Base-by-base conservation (phyloP, 805 yeast genomes). In the Pichia kluyveri region DNA sequence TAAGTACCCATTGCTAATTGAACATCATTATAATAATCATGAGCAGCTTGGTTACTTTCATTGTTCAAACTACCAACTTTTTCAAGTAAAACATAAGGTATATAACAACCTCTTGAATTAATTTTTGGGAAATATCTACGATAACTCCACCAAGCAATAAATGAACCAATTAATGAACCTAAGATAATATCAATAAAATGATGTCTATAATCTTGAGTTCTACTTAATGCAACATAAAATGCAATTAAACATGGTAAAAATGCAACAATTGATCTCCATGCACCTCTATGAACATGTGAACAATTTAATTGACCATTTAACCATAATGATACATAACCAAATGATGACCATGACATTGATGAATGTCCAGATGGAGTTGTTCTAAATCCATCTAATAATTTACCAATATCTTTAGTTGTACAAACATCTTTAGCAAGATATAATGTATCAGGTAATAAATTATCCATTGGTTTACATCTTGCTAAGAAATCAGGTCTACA, bases 191-290 rank as follows among this genome's bases (percentile, higher is more conserved):
- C 99, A 17, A 86, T 70, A 60, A 86, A 88, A 66, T 91, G 98
- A 60, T 91, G 99, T 62, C 97, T 75, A 66, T 90, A 90, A 66
- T 91, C 99, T 58, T 85, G 83, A 0, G 96, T 86, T 57, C 99
- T 76, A 38, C 93, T 80, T 41, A 86, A 65, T 0, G 97, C 98
- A 55, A 91, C 81, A 53, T 82, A 72, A 1, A 76, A 59, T 0
- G 98, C 96, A 8, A 84, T 73, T 6, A 87, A 56, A 1, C 75
- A 59, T 2, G 93, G 93, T n/a, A 73, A 47, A 10, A 68, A 59
- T 1, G 80, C 67, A 3, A 82, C 59, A 3, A 76, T 53, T 41
- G 76, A 68, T 60, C 90, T 76, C 86, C 88, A 82, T 1, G 79
- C 71, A 2, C 90, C 85, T 10, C 69, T 71, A 17, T 56, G 60